Evolutionary conservation across 805 yeast species (phyloP).

Genomic region (Hanseniaspora osmophila): DNA sequence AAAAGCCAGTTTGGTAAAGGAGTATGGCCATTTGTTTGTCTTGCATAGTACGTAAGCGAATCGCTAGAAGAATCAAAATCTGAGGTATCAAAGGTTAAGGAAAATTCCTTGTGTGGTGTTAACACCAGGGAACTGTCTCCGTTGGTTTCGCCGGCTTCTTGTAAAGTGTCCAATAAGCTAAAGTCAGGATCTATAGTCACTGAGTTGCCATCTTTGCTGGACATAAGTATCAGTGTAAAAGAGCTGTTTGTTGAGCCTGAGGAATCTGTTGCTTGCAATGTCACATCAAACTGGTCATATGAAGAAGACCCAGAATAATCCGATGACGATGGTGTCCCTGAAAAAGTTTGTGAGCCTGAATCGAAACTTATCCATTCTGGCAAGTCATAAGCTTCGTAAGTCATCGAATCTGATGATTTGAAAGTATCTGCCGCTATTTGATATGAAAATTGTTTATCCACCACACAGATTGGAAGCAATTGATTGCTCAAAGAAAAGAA

Average conservation of each 20-base stretch:
- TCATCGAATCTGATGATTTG: conserved; percentile 24
- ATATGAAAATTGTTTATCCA: conserved; percentile 45
- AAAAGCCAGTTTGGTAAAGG: conserved; percentile 85
- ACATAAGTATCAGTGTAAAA: conserved; percentile 43
- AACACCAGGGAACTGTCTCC: conserved; percentile 65
- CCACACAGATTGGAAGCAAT: conserved; percentile 76
- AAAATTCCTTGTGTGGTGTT: conserved; percentile 52
- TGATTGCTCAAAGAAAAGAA: conserved; percentile 42
- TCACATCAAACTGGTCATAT: conserved; percentile 33
- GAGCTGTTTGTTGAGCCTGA: conserved; percentile 33
- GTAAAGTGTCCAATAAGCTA: conserved; percentile 33
- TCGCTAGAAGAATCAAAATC: conserved; percentile 20
- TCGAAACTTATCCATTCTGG: conserved; percentile 80
- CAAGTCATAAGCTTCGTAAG: conserved; percentile 40
- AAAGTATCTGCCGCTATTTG: conserved; percentile 61
- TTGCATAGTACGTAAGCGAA: conserved; percentile 49
- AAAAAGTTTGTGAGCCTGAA: conserved; percentile 37
- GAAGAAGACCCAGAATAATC: conserved; percentile 10
- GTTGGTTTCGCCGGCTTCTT: conserved; percentile 58
- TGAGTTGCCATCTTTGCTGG: conserved; percentile 33
- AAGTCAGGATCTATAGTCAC: conserved; percentile 27
- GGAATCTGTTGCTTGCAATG: conserved; percentile 49
- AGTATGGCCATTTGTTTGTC: conserved; percentile 56
- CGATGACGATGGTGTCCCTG: conserved; percentile 47
- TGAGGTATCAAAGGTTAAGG: conserved; percentile 46